These are phyloP conservation scores for Paspalum vaginatum DNA, from an alignment of 176 grass and related monocot genomes.

Conservation along the genomic window DNA sequence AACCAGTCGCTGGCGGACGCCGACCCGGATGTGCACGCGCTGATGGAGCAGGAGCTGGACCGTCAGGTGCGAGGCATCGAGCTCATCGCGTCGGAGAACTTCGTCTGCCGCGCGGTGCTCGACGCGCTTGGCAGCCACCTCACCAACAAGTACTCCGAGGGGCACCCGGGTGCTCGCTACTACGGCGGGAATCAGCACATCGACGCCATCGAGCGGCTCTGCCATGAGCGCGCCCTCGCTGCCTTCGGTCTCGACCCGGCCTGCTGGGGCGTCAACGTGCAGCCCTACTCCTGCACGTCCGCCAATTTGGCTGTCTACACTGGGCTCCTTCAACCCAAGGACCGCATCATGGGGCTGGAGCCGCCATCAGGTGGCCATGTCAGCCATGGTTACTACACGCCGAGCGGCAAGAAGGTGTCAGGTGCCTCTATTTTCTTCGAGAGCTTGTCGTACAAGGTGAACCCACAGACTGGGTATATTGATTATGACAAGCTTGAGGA, in stretches of 20 bases:
- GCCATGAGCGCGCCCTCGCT: slow-evolving; percentile 63
- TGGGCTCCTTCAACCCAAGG: slow-evolving; percentile 76
- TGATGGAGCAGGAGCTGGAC: slow-evolving; percentile 80
- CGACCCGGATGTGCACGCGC: slow-evolving; percentile 72
- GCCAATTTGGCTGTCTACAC: slow-evolving; percentile 95
- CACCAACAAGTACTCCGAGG: slow-evolving; percentile 99
- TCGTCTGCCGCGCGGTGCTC: slow-evolving; percentile 92
- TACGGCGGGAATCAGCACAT: slow-evolving; percentile 93
- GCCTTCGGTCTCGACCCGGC: slow-evolving; percentile 76
- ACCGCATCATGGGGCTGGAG: slow-evolving; percentile 96
- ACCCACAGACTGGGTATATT: slow-evolving; percentile 83
- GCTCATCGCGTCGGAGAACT: slow-evolving; percentile 96
- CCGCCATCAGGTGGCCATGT: slow-evolving; percentile 95
- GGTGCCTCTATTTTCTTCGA: slow-evolving; percentile 97
- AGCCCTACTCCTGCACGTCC: slow-evolving; percentile 94
- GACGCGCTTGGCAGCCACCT: slow-evolving; percentile 96
- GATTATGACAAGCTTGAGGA: slow-evolving; percentile 98
- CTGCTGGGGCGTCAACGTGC: slow-evolving; percentile 91
- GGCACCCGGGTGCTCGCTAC: slow-evolving; percentile 72
- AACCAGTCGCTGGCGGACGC: slow-evolving; percentile 74
- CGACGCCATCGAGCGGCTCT: slow-evolving; percentile 86
- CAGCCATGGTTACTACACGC: slow-evolving; percentile 91
- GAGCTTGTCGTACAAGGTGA: slow-evolving; percentile 95
- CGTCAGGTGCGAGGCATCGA: slow-evolving; percentile 95
- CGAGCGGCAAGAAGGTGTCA: slow-evolving; percentile 89